Conservation (phyloP, 2,329 filamentous ascomycete genomes). For the Alternaria incomplexa region DNA sequence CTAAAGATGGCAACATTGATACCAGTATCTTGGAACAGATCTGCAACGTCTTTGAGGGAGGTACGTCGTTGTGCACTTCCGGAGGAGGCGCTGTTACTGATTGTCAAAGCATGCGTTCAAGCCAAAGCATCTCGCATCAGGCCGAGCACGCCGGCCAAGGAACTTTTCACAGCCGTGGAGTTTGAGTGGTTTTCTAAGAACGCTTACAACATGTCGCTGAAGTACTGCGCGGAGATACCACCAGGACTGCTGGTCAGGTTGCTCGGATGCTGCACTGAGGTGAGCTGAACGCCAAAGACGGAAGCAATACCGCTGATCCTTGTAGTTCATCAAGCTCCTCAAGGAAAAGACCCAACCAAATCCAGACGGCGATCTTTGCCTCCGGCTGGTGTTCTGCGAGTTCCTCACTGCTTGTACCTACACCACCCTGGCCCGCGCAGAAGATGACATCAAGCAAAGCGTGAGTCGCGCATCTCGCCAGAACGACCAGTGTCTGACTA, state of each 20-base stretch:
- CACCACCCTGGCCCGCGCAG: conserved; percentile 56
- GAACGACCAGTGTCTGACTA: conserved; percentile 35
- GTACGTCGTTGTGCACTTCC: conserved; percentile 32
- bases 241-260: conserved; percentile 64
- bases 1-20: conserved; percentile 35
- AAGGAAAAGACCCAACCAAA: conserved; percentile 29
- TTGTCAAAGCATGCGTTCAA: conserved; percentile 51
- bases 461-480: conserved; percentile 39
- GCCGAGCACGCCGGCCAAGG: conserved; percentile 50
- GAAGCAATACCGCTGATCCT: neutral
- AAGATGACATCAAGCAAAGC: conserved; percentile 49
- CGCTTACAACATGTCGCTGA: conserved; percentile 77
- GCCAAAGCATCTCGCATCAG: conserved; percentile 53
- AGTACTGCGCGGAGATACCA: conserved; percentile 65
- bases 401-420: conserved; percentile 64
- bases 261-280: conserved; percentile 53
- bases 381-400: conserved; percentile 72
- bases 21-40: conserved; percentile 54
- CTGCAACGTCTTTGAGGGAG: conserved; percentile 61
- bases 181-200: conserved; percentile 86
- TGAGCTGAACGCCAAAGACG: conserved; percentile 16
- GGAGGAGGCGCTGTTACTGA: conserved; percentile 44
- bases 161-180: conserved; percentile 66
- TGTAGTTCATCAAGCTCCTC: conserved; percentile 51
- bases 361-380: conserved; percentile 55